A percentile compares a stretch with the other conserved stretches of the same genome.
Conservation (phyloP, 768 basidiomycete species). For the Collybia sp. region DNA sequence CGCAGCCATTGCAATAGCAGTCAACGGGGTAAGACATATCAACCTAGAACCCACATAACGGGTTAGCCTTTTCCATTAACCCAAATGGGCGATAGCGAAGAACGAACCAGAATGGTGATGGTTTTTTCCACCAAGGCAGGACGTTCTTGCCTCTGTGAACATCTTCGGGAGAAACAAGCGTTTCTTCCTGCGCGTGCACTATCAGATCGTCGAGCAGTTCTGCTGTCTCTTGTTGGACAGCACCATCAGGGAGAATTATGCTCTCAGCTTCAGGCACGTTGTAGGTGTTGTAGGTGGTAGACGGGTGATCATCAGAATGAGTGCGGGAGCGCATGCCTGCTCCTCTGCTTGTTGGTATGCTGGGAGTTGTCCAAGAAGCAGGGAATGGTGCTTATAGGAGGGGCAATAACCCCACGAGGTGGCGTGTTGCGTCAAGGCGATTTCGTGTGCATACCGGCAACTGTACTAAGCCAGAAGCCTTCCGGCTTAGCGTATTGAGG, state of each 20-base stretch:
- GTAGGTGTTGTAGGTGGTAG: conserved; percentile 15
- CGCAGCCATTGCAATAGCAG: conserved; percentile 48
- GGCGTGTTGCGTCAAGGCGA: conserved; percentile 1
- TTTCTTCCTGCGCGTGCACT: conserved; percentile 24
- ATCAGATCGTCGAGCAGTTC: conserved; percentile 44
- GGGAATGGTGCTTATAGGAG: not conserved
- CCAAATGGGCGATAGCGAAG: not conserved
- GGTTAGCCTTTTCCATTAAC: not conserved
- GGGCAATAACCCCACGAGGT: conserved; percentile 2
- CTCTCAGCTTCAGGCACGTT: conserved; percentile 26
- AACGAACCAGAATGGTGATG: conserved; percentile 69
- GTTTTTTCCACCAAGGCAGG: conserved; percentile 72
- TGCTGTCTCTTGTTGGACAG: conserved; percentile 38
- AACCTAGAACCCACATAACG: conserved; percentile 41
- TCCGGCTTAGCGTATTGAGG: too few species aligned
- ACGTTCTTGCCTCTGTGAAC: conserved; percentile 11
- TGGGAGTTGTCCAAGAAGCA: too few species aligned
- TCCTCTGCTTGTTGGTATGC: too few species aligned
- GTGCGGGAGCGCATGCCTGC: too few species aligned
- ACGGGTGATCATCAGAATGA: too few species aligned
- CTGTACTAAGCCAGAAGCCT: conserved; percentile 2
- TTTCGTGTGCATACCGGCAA: too few species aligned
- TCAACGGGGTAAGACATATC: conserved; percentile 46
- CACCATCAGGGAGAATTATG: conserved; percentile 39
- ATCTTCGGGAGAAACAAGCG: not conserved